A percentile compares a stretch with the other conserved stretches of the same genome.
Conservation (phyloP, 345 rosid genomes). For the Acer yangbiense region DNA sequence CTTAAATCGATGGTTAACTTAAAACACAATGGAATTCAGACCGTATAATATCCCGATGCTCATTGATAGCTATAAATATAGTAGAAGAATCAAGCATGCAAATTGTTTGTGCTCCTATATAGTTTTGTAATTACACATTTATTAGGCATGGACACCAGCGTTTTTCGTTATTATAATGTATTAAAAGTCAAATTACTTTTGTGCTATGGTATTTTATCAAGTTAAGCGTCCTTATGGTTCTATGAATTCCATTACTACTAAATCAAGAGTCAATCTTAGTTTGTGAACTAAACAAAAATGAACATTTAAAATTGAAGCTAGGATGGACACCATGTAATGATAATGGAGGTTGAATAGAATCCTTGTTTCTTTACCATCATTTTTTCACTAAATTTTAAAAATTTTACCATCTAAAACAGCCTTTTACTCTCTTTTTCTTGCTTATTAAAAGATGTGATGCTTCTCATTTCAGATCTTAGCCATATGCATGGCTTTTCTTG, state of each 20-base stretch:
- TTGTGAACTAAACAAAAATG: neutral
- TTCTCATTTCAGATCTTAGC: too few species aligned
- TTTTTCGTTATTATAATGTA: neutral
- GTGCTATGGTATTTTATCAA: neutral
- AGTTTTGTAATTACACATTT: neutral
- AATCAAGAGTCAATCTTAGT: too few species aligned
- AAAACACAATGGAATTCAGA: neutral
- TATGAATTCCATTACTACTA: slow-evolving; percentile 2
- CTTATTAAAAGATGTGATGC: too few species aligned
- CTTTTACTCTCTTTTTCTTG: too few species aligned
- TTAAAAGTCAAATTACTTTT: neutral
- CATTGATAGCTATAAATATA: too few species aligned
- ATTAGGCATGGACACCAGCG: neutral
- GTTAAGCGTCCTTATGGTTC: neutral
- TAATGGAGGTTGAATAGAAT: too few species aligned
- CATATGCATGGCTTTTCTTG: too few species aligned
- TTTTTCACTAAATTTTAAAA: too few species aligned
- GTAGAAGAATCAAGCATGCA: neutral
- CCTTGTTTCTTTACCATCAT: too few species aligned
- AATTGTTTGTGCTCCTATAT: neutral
- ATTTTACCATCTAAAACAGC: too few species aligned
- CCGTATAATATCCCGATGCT: neutral
- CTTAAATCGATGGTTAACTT: neutral
- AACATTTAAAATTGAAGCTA: neutral
- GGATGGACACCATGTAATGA: neutral